phyloP scores from a whole-genome alignment of 106 monocot species.

The Iris macrosiphon region DNA sequence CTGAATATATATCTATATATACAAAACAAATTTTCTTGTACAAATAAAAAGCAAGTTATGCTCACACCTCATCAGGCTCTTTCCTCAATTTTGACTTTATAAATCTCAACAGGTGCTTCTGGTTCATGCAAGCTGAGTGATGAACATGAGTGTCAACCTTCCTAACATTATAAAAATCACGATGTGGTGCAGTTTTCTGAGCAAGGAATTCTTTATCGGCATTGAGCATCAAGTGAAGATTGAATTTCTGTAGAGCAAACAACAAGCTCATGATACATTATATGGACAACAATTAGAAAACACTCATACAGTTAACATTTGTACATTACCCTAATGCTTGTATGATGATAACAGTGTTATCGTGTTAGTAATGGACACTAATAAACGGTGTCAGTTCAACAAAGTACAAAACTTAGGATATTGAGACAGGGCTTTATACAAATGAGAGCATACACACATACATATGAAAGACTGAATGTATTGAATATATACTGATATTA shows the following conservation, averaged over 20 bases:
- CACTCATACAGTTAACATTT: not conserved
- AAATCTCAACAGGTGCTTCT: constrained; percentile 79
- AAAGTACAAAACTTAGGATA: too few relatives aligned
- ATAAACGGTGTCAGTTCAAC: too few relatives aligned
- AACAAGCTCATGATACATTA: too few relatives aligned
- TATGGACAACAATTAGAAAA: not conserved
- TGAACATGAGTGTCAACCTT: constrained; percentile 93
- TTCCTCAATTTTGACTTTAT: constrained; percentile 82
- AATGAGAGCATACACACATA: too few relatives aligned
- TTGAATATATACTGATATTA: too few relatives aligned
- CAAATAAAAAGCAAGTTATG: not conserved
- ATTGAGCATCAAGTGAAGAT: constrained; percentile 79
- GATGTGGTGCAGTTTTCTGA: constrained; percentile 81
- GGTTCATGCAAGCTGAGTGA: constrained; percentile 91
- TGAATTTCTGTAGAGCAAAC: constrained; percentile 79
- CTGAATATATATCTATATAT: too few relatives aligned
- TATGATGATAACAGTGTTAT: too few relatives aligned
- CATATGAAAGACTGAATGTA: too few relatives aligned
- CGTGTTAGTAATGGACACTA: too few relatives aligned
- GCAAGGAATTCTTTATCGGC: constrained; percentile 82
- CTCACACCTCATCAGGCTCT: constrained; percentile 73
- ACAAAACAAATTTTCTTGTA: not conserved
- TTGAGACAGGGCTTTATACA: too few relatives aligned
- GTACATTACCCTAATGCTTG: not conserved
- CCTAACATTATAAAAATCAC: constrained; percentile 89